These are phyloP conservation scores for Colletotrichum gloeosporioides DNA, from an alignment of 2,329 filamentous ascomycete species.

Conservation along the genomic window DNA sequence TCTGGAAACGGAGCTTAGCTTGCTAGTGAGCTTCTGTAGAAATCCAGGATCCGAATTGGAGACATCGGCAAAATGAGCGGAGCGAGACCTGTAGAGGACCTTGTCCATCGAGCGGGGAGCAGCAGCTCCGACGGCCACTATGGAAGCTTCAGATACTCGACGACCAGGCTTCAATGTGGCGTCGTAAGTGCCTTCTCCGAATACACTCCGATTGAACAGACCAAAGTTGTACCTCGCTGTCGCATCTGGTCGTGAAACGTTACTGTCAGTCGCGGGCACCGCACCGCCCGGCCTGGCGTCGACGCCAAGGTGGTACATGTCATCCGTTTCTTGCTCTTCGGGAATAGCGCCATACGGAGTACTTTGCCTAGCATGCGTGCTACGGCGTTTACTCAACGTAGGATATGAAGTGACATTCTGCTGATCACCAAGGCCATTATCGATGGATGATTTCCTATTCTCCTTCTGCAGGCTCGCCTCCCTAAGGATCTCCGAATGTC, in stretches of 20 bases:
- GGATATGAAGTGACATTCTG: constrained; percentile 38
- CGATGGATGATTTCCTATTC: neutral
- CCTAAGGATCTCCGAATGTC: neutral
- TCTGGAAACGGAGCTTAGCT: constrained; percentile 17
- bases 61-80: neutral
- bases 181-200: constrained; percentile 1
- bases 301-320: constrained; percentile 33
- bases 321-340: neutral
- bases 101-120: neutral
- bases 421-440: neutral
- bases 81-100: neutral
- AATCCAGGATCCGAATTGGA: neutral
- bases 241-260: neutral
- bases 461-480: neutral
- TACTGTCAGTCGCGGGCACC: neutral
- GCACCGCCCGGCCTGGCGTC: constrained; percentile 32
- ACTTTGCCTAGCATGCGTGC: constrained; percentile 37
- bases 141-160: neutral
- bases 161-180: neutral
- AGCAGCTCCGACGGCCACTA: neutral
- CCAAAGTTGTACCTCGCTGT: neutral
- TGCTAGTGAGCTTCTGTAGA: constrained; percentile 5
- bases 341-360: constrained; percentile 20
- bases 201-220: constrained; percentile 29
- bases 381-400: constrained; percentile 33